Evolutionary conservation across 2,329 filamentous ascomycete genomes (phyloP).

Genomic region (Aspergillus carbonarius): DNA sequence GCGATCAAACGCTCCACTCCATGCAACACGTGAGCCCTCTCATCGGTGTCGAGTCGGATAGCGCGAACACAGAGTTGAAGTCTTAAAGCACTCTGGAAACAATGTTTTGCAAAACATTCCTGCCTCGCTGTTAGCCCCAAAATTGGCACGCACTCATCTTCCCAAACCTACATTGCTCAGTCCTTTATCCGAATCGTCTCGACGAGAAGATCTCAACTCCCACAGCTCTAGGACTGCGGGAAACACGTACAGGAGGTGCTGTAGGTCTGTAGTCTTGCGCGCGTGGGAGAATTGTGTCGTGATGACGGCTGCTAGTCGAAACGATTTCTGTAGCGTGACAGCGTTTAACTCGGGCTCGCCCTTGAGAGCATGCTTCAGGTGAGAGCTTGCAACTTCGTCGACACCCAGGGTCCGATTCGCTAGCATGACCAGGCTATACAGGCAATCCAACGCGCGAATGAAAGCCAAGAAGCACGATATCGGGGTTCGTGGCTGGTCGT

Average conservation of each 20-base stretch:
- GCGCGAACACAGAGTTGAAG: constrained; percentile 31
- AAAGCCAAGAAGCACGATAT: constrained; percentile 36
- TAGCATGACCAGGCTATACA: constrained; percentile 33
- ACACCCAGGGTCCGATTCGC: constrained; percentile 26
- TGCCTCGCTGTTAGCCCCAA: constrained; percentile 12
- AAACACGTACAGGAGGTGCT: constrained; percentile 36
- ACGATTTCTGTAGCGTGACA: constrained; percentile 36
- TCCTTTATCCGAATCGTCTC: constrained; percentile 33
- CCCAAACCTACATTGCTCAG: constrained; percentile 33
- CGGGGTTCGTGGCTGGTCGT: constrained; percentile 30
- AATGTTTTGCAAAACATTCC: constrained; percentile 34
- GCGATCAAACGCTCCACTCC: constrained; percentile 40
- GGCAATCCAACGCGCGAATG: constrained; percentile 34
- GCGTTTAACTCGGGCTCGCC: constrained; percentile 37
- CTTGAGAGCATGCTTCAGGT: constrained; percentile 42
- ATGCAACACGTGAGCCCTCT: constrained; percentile 31
- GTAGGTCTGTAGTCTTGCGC: constrained; percentile 32
- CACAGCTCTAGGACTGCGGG: constrained; percentile 38
- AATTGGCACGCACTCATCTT: neutral
- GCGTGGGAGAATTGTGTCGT: constrained; percentile 30
- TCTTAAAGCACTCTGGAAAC: constrained; percentile 36
- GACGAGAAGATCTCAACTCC: constrained; percentile 37
- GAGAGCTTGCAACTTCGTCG: constrained; percentile 36
- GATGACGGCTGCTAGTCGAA: constrained; percentile 34
- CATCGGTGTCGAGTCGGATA: constrained; percentile 31